Conservation (phyloP, 495 filamentous ascomycete genomes). For the Aspergillus hancockii region DNA sequence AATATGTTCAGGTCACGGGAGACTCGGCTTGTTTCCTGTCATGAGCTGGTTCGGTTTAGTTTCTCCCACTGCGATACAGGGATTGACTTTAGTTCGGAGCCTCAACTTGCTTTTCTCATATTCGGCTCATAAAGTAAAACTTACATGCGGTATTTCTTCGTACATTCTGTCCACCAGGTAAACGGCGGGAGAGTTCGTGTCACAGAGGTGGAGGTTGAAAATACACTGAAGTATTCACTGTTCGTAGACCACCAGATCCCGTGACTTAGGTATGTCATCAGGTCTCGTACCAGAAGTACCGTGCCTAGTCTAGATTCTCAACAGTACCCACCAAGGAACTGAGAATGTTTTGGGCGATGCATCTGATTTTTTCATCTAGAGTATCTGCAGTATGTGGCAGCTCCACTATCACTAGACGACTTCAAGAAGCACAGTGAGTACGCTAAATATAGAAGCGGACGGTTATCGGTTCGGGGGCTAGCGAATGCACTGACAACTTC, state of each 20-base stretch:
- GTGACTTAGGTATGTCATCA: background rate
- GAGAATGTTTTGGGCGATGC: background rate
- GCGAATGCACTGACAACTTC: background rate
- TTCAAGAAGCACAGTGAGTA: background rate
- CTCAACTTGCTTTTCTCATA: background rate
- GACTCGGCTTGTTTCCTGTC: conserved; percentile 3
- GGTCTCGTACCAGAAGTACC: background rate
- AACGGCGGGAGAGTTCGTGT: background rate
- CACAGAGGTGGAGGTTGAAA: background rate
- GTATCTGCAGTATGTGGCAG: background rate
- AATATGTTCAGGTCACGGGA: conserved; percentile 4
- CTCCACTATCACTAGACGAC: background rate
- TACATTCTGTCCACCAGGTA: background rate
- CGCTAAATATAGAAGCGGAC: background rate
- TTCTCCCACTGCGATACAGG: background rate
- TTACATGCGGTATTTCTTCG: background rate
- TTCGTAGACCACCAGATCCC: background rate
- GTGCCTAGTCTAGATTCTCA: background rate
- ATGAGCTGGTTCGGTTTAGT: background rate
- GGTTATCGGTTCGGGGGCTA: background rate
- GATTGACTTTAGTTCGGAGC: background rate
- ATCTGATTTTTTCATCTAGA: background rate
- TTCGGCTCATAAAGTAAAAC: background rate
- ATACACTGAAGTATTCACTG: background rate
- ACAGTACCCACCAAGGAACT: background rate